Conservation (phyloP, 2,329 filamentous ascomycete species). For the Didymella lethalis region DNA sequence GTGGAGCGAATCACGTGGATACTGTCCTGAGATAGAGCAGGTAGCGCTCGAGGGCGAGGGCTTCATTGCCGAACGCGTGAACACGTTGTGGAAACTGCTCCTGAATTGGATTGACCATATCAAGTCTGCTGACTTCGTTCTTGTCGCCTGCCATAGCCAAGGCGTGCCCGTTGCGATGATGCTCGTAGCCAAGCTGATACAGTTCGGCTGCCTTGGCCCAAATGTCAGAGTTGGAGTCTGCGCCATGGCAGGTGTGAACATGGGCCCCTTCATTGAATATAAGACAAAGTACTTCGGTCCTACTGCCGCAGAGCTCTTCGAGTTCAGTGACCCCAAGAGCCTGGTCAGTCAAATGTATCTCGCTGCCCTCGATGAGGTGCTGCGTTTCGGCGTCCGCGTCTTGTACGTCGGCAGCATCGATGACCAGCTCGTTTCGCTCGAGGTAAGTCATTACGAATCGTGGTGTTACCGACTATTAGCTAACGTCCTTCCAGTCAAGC, state of each 20-base stretch:
- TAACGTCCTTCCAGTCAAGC: slow-evolving; percentile 71
- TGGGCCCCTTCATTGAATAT: slow-evolving; percentile 92
- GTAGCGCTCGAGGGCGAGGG: slow-evolving; percentile 95
- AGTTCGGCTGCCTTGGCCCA: slow-evolving; percentile 78
- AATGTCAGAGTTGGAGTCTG: slow-evolving; percentile 80
- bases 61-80: slow-evolving; percentile 85
- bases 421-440: slow-evolving; percentile 92
- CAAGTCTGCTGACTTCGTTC: slow-evolving; percentile 82
- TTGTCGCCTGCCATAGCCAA: slow-evolving; percentile 94
- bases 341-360: slow-evolving; percentile 84
- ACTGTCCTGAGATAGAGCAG: slow-evolving; percentile 85
- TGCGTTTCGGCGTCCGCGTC: slow-evolving; percentile 81
- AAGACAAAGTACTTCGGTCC: slow-evolving; percentile 89
- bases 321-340: slow-evolving; percentile 85
- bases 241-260: slow-evolving; percentile 87
- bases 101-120: slow-evolving; percentile 95
- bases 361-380: slow-evolving; percentile 73
- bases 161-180: slow-evolving; percentile 94
- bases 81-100: slow-evolving; percentile 91
- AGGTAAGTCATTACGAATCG: slow-evolving; percentile 61
- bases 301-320: slow-evolving; percentile 91
- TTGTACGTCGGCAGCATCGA: slow-evolving; percentile 95
- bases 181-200: slow-evolving; percentile 89
- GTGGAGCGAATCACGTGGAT: slow-evolving; percentile 76
- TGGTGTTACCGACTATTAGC: neutral